Evolutionary conservation across 768 basidiomycete genomes (phyloP), one percentile per base, ranked within the genome.

Genomic region (Boletus reticulatus): DNA sequence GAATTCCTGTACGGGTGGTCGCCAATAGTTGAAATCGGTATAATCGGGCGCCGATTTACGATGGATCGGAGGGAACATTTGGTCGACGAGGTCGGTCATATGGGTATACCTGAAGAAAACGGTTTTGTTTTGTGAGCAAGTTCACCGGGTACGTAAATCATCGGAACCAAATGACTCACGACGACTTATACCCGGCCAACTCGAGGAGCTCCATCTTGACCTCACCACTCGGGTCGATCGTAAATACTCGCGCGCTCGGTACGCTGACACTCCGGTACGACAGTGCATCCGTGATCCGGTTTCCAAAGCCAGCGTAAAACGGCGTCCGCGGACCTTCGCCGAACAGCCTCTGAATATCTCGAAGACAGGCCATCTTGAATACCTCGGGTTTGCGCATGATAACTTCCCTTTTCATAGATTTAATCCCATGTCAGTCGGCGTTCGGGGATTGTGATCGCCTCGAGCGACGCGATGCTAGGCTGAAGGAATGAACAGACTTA

Each of bases 331-430:
- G 73, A 29, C 78, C 78, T 37, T 86, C 83, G 6, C 90, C 90
- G 66, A 98, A 99, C 7, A 98, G 71, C 20, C 94, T 79, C 61
- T 92, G 92, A 51, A 98, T 96, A 73, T 98, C 97, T 42, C 94
- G 82, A 55, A 98, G 75, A 74, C 95, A 98, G 2, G 96, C 94
- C 97, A 99, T 99, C 76, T 99, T 99, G 82, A 99, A 99, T n/a
- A 98, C 83, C 67, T 99, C 97, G 0, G 97, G 97, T 72, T 98
- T 98, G 37, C 95, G 88, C 89, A 98, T 91, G 66, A 99, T 96
- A 16, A 99, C 96, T 74, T 99, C 97, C 5, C 94, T 97, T 63
- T 10, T 52, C 5, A 9, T 41, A 6, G 1, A 14, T 32, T 29
- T 19, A 6, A 9, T 17, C 13, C 14, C 46, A 7, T 20, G 36